Conservation (phyloP, 768 basidiomycete species). For the Pholiota conissans region DNA sequence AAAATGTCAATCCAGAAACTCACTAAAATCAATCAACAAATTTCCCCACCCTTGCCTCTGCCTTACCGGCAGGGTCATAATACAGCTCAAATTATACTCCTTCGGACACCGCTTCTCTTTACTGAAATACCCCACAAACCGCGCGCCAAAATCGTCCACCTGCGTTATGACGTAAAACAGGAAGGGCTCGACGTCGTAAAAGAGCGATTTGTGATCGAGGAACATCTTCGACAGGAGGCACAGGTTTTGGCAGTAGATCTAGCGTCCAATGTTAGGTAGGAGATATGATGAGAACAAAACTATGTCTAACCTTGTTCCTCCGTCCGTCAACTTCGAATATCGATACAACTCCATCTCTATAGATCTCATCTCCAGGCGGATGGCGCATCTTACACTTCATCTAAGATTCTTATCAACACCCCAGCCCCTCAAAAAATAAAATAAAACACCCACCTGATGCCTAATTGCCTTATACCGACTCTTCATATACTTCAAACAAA, state of each 20-base stretch:
- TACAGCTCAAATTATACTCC: constrained; percentile 98
- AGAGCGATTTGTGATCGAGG: constrained; percentile 96
- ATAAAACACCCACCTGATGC: constrained; percentile 69
- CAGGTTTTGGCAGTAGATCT: constrained; percentile 99
- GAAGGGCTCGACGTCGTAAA: constrained; percentile 99
- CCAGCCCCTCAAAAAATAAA: too few relatives aligned
- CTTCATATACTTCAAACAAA: constrained; percentile 98
- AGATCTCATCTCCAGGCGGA: constrained; percentile 98
- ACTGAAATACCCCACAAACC: constrained; percentile 97
- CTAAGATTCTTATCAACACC: constrained; percentile 38
- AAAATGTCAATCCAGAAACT: too few relatives aligned
- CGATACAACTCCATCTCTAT: constrained; percentile 83
- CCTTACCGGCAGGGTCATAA: constrained; percentile 96
- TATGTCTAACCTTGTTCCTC: constrained; percentile 80
- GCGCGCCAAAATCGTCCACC: constrained; percentile 83
- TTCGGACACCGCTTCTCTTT: constrained; percentile 98
- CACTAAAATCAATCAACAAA: constrained; percentile 97
- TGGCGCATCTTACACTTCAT: constrained; percentile 93
- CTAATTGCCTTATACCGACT: constrained; percentile 82
- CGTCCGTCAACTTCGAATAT: constrained; percentile 98
- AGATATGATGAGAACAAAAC: constrained; percentile 2
- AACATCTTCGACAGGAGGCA: constrained; percentile 99
- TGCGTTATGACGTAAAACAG: constrained; percentile 98
- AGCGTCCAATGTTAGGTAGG: neutral
- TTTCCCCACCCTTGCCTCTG: constrained; percentile 98